Base-by-base conservation (phyloP, 352 stramenopile species). In the Pythium coloratum region DNA sequence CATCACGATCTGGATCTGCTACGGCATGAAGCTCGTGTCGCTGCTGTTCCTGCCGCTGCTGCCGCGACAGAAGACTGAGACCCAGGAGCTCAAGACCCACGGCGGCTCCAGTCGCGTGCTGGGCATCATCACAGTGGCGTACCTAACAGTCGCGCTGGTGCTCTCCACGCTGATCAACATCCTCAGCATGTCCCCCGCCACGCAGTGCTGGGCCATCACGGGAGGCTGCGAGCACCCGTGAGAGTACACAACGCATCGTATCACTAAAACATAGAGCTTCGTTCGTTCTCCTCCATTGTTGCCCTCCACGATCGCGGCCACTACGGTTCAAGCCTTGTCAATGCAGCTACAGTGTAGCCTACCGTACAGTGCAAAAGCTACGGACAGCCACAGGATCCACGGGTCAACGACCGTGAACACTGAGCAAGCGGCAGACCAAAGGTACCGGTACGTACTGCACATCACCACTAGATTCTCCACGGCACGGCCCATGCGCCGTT, bases 171-270 rank as follows among this genome's bases (percentile, higher is more conserved):
- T 71, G 13, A 55, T 64, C 40, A 71, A 71, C 28, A 5, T 71
- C 32, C 44, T 93, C 49, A 84, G 74, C 47, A 89, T 91, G 71
- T 73, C 80, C 57, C 66, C 74, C 6, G 62, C 47, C n/a, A 93
- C 81, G 33, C 70, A 82, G 62, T 93, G 85, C 75, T 87, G 78
- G 75, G 69, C 72, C 16, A 81, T 94, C 66, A 85, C 77, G 0
- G 85, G 85, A 40, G 85, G 83, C 4, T 89, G 79, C 33, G n/a
- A 54, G 28, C 36, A 54, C 3, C n/a, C 50, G 6, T n/a, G 20
- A 56, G 7, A 55, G 16, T 55, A 24, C 20, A 24, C 20, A 24
- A 24, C 20, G 20, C 20, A 24, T 24, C 20, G 20, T 24, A 24
- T 24, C 20, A 24, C 20, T 24, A 24, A 24, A 24, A 24, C 20